Conservation (phyloP, 2,329 filamentous ascomycete genomes). For the Fragosphaeria purpurea region DNA sequence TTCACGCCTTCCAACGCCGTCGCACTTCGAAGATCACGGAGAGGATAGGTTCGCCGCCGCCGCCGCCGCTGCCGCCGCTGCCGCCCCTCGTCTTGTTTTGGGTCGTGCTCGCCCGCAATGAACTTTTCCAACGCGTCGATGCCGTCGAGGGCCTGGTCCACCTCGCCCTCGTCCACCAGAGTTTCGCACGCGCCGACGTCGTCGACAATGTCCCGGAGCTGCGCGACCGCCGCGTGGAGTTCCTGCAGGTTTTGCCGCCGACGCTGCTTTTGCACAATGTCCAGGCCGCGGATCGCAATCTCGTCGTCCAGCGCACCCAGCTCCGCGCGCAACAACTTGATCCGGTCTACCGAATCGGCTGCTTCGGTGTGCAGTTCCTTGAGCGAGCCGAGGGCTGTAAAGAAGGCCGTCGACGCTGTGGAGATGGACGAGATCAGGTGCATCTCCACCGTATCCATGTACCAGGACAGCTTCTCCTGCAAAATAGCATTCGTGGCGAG, state of each 20-base stretch:
- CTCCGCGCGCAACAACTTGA: constrained; percentile 71
- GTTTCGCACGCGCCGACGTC: constrained; percentile 68
- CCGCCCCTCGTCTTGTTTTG: constrained; percentile 7
- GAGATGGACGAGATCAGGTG: constrained; percentile 95
- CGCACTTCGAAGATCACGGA: constrained; percentile 64
- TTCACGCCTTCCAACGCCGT: constrained; percentile 72
- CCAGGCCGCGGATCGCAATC: constrained; percentile 73
- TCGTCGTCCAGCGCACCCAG: constrained; percentile 73
- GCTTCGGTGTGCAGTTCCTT: constrained; percentile 88
- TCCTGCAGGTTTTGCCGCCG: constrained; percentile 76
- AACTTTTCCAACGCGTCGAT: constrained; percentile 72
- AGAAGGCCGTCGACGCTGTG: constrained; percentile 90
- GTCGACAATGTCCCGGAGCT: constrained; percentile 69
- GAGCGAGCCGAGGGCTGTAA: constrained; percentile 82
- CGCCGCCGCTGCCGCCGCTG: constrained; percentile 16
- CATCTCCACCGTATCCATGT: constrained; percentile 98
- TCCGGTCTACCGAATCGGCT: constrained; percentile 78
- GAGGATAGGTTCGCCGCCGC: constrained; percentile 16
- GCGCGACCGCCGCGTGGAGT: constrained; percentile 71
- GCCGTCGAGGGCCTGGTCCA: constrained; percentile 67
- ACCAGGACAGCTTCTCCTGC: constrained; percentile 98
- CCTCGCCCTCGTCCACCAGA: constrained; percentile 71
- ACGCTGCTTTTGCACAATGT: constrained; percentile 74
- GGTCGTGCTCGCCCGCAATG: constrained; percentile 59
- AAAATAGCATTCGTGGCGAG: constrained; percentile 93